Conservation (phyloP, 768 basidiomycete genomes). For the Suillus fuscotomentosus region DNA sequence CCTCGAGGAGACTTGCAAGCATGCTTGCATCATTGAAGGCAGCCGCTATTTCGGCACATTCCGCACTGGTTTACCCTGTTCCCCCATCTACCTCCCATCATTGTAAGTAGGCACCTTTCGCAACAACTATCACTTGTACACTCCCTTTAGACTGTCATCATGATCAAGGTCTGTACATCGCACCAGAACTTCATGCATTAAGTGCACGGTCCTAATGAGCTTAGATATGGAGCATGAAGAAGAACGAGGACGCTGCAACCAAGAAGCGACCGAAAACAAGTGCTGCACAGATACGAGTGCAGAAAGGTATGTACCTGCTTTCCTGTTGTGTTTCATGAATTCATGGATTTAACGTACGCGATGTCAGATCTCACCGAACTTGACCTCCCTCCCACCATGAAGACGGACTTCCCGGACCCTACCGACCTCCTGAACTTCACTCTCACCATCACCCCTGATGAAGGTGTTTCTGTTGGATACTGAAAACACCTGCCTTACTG, state of each 20-base stretch:
- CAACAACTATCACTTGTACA: slow-evolving; percentile 7
- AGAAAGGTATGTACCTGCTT: slow-evolving; percentile 70
- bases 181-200: slow-evolving; percentile 3
- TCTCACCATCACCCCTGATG: slow-evolving; percentile 93
- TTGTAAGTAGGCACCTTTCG: slow-evolving; percentile 13
- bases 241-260: slow-evolving; percentile 94
- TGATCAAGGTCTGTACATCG: slow-evolving; percentile 42
- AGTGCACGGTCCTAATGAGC: slow-evolving; percentile 3
- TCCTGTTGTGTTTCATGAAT: neutral
- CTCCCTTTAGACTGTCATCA: slow-evolving; percentile 19
- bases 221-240: slow-evolving; percentile 99
- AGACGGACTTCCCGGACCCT: slow-evolving; percentile 90
- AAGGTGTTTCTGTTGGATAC: slow-evolving; percentile 54
- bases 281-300: slow-evolving; percentile 98
- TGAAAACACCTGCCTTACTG: neutral
- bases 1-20: neutral
- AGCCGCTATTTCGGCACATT: slow-evolving; percentile 24
- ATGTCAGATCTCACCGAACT: slow-evolving; percentile 89
- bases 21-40: neutral
- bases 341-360: slow-evolving; percentile 4
- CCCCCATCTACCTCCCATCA: slow-evolving; percentile 13
- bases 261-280: slow-evolving; percentile 99
- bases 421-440: slow-evolving; percentile 95
- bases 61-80: slow-evolving; percentile 20
- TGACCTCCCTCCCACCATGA: slow-evolving; percentile 95